These are phyloP conservation scores for Asterophora lycoperdoides DNA, from an alignment of 768 basidiomycete genomes.

Conservation along the genomic window DNA sequence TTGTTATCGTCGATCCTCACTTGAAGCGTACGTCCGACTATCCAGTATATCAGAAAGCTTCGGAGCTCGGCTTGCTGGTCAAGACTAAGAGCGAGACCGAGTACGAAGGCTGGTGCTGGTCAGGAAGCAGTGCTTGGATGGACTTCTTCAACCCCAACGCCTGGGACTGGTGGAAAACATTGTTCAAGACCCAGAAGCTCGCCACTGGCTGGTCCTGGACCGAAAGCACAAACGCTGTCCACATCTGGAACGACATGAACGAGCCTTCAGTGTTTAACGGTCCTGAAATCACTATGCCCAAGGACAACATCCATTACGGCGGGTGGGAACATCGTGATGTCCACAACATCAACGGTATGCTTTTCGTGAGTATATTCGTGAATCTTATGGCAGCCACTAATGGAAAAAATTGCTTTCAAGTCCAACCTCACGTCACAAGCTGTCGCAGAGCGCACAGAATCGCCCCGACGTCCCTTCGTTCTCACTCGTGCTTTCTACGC, in stretches of 20 bases:
- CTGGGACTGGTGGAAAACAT: slow-evolving; percentile 87
- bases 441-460: slow-evolving; percentile 66
- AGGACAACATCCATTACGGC: slow-evolving; percentile 73
- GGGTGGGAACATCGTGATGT: slow-evolving; percentile 99
- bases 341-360: slow-evolving; percentile 97
- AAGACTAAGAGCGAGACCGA: slow-evolving; percentile 80
- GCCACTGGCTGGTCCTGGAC: slow-evolving; percentile 68
- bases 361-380: slow-evolving; percentile 51
- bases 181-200: slow-evolving; percentile 64
- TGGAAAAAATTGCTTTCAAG: slow-evolving; percentile 35
- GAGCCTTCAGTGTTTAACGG: slow-evolving; percentile 99
- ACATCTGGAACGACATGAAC: slow-evolving; percentile 99
- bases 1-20: slow-evolving; percentile 96
- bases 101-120: slow-evolving; percentile 99
- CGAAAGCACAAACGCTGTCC: slow-evolving; percentile 75
- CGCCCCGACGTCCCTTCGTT: slow-evolving; percentile 87
- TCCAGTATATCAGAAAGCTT: slow-evolving; percentile 81
- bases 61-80: slow-evolving; percentile 76
- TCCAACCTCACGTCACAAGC: slow-evolving; percentile 83
- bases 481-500: slow-evolving; percentile 93
- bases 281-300: slow-evolving; percentile 82
- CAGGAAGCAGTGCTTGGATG: slow-evolving; percentile 93
- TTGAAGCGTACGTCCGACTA: slow-evolving; percentile 78
- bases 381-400: neutral
- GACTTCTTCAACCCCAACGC: slow-evolving; percentile 92